Conservation (phyloP, 495 filamentous ascomycete genomes). For the Glarea lozoyensis region DNA sequence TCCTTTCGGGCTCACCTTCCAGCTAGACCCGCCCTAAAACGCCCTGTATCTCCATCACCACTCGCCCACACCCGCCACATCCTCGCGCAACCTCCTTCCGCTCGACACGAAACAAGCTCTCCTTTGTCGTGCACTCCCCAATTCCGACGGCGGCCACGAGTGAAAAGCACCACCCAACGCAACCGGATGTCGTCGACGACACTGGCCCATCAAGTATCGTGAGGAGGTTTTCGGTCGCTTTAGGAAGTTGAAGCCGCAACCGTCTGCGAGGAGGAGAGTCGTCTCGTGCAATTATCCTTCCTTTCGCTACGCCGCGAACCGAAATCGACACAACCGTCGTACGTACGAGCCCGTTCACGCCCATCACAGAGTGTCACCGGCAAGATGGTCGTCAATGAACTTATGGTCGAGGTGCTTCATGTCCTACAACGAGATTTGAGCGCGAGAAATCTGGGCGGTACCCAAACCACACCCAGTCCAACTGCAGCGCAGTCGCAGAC, state of each 20-base stretch:
- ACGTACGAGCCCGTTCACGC: too few species aligned
- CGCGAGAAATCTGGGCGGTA: conserved; percentile 7
- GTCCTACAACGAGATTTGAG: conserved; percentile 11
- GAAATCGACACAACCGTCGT: too few species aligned
- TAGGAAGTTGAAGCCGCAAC: too few species aligned
- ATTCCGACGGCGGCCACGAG: too few species aligned
- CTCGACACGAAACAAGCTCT: not conserved
- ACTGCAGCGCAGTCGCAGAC: conserved; percentile 1
- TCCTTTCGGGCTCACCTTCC: not conserved
- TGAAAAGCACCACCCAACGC: too few species aligned
- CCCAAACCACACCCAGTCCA: conserved; percentile 3
- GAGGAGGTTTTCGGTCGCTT: too few species aligned
- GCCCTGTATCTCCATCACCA: not conserved
- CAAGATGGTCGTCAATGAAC: conserved; percentile 15
- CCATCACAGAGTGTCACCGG: too few species aligned
- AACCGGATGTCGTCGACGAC: too few species aligned
- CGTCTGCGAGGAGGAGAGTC: too few species aligned
- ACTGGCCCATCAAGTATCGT: too few species aligned
- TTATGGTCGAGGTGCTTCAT: conserved; percentile 13
- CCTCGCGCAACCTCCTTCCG: not conserved
- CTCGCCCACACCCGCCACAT: not conserved
- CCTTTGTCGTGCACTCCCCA: not conserved
- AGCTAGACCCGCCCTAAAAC: not conserved
- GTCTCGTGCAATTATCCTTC: too few species aligned
- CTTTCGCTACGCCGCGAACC: too few species aligned